phyloP scores from a whole-genome alignment of 352 stramenopile genomes.

The Pythium periplocum region DNA sequence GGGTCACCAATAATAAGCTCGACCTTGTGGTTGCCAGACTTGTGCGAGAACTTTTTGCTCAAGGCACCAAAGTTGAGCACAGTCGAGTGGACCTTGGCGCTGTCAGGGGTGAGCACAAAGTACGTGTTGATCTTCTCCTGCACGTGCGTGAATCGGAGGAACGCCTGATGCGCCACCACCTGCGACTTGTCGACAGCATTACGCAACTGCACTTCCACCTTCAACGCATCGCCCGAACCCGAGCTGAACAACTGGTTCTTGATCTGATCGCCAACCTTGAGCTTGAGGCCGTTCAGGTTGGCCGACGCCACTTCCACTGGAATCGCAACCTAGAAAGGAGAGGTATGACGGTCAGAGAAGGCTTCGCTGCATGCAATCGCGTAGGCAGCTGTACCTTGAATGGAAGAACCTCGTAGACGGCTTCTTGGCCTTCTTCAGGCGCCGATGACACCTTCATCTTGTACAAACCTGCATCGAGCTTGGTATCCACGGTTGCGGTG shows the following conservation, averaged over 20 bases:
- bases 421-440: constrained; percentile 34
- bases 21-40: constrained; percentile 59
- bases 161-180: constrained; percentile 66
- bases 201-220: constrained; percentile 55
- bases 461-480: constrained; percentile 62
- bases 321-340: constrained; percentile 40
- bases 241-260: constrained; percentile 49
- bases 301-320: constrained; percentile 50
- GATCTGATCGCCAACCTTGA: constrained; percentile 53
- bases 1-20: constrained; percentile 74
- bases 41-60: constrained; percentile 80
- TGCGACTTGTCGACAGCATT: constrained; percentile 46
- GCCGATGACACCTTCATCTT: constrained; percentile 70
- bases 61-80: constrained; percentile 54
- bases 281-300: constrained; percentile 43
- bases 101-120: constrained; percentile 60
- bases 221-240: constrained; percentile 45
- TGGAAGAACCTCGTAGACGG: constrained; percentile 54
- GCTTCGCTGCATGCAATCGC: background rate
- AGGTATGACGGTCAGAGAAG: background rate
- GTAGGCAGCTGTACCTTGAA: constrained; percentile 33
- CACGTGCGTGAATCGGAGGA: constrained; percentile 66
- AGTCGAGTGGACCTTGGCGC: constrained; percentile 27
- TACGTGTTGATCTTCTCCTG: constrained; percentile 57
- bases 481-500: constrained; percentile 31